Conservation (phyloP, 2,329 filamentous ascomycete genomes). For the Penicillium sp. region DNA sequence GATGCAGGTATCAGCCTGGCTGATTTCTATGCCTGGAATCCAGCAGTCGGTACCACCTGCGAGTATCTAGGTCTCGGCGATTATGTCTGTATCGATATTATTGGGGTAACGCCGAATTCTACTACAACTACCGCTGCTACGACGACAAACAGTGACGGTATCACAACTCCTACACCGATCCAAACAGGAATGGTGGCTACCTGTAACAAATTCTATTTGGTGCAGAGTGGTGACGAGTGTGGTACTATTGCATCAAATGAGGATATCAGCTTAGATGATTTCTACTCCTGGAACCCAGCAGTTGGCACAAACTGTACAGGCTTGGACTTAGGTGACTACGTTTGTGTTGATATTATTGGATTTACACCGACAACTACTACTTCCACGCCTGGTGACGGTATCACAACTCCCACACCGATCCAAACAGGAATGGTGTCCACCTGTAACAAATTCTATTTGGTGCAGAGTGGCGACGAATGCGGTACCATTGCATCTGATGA, state of each 20-base stretch:
- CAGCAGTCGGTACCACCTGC: slow-evolving; percentile 3
- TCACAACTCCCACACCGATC: not conserved
- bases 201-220: not conserved
- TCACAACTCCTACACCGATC: not conserved
- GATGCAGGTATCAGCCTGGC: not conserved
- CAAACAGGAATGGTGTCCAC: not conserved
- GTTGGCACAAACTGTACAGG: not conserved
- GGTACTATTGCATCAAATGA: not conserved
- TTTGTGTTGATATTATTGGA: not conserved
- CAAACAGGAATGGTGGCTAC: not conserved
- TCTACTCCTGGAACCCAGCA: not conserved
- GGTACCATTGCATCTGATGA: not conserved
- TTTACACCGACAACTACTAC: not conserved
- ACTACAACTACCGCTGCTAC: not conserved
- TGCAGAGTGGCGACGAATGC: not conserved
- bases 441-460: not conserved
- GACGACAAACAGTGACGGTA: not conserved
- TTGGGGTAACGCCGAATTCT: not conserved
- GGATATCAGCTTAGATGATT: not conserved
- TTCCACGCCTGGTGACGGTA: not conserved
- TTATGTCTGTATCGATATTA: not conserved
- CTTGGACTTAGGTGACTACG: not conserved
- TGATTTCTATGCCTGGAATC: slow-evolving; percentile 1
- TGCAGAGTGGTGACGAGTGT: not conserved
- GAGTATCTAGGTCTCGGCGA: not conserved